These are phyloP conservation scores for Oryza longistaminata DNA, from an alignment of 176 grass and related monocot species.

Conservation along the genomic window DNA sequence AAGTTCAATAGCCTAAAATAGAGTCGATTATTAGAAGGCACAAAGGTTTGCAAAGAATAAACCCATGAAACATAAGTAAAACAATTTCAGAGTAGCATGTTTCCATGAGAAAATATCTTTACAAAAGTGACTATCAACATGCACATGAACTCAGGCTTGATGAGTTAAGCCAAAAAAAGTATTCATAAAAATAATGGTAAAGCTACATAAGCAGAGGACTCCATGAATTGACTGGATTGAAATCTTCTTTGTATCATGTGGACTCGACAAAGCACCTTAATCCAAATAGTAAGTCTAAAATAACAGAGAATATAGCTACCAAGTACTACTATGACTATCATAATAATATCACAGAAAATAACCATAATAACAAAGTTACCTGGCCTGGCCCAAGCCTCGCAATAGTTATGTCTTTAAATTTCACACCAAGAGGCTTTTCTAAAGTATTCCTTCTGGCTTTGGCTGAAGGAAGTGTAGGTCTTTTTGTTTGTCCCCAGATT, in stretches of 20 bases:
- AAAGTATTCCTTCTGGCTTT: conserved; percentile 68
- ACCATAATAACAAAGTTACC: conserved; percentile 35
- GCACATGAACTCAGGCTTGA: conserved; percentile 6
- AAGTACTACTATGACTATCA: neutral
- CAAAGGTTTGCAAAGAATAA: neutral
- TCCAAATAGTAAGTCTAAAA: conserved; percentile 13
- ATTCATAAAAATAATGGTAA: conserved; percentile 4
- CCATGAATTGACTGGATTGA: neutral
- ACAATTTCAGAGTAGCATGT: neutral
- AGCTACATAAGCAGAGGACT: conserved; percentile 3
- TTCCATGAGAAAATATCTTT: neutral
- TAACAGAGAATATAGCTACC: conserved; percentile 2
- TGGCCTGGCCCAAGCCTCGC: conserved; percentile 91
- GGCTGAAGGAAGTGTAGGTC: conserved; percentile 73
- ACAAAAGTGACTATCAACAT: neutral
- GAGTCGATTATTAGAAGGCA: neutral
- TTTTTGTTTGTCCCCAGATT: conserved; percentile 67
- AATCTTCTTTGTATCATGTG: neutral
- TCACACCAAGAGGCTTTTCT: conserved; percentile 57
- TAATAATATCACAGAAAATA: neutral
- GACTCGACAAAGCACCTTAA: conserved; percentile 8
- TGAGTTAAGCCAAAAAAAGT: neutral
- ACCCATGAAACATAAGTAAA: neutral
- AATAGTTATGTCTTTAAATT: conserved; percentile 78
- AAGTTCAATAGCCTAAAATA: conserved; percentile 77